Evolutionary conservation across 495 filamentous ascomycete genomes (phyloP), one percentile per base, ranked within the genome.

Genomic region (Rhypophila decipiens): DNA sequence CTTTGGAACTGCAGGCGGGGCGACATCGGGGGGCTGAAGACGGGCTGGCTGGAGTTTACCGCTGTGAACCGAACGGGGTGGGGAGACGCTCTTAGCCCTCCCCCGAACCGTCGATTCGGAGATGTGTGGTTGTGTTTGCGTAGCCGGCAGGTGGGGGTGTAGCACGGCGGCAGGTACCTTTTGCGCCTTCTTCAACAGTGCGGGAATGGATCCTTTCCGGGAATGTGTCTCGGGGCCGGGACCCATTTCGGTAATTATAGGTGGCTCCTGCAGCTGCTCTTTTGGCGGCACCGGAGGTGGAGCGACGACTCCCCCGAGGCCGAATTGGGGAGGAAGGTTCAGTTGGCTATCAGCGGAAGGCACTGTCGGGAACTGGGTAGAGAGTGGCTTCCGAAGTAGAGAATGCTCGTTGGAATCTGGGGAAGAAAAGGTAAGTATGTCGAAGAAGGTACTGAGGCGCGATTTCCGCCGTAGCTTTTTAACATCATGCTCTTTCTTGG

Each of bases 1-100:
- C 13, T 63, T 54, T 4, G 56, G 42, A 2, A 58, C 57, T 8
- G 57, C 38, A 5, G 55, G 39, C 2, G 67, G 63, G 5, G 69
- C 67, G 23, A 24, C 8, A 22, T 50, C 49, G 0, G 49, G 43
- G 8, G 54, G 40, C 41, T 61, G 61, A 7, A 62, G 53, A n/a
- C 55, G 56, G 49, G 60, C 54, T 18, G 58, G 17, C 27, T 65
- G 60, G 13, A 57, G 53, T 39, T 53, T 56, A 1, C 7, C 27
- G 13, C 13, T 31, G 7, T 31, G 27, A 31, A 13, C 27, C 9
- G 52, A 43, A 1, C 21, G 29, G 5, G 42, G 46, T 1, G 50
- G 50, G 1, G 55, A 58, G 0, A 45, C 43, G 15, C 51, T 58
- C 18, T 47, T 48, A 15, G 24, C 23, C 5, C n/a, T 39, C 5